These are phyloP conservation scores for Mrakia hoshinonis DNA, from an alignment of 768 basidiomycete species.

Conservation along the genomic window DNA sequence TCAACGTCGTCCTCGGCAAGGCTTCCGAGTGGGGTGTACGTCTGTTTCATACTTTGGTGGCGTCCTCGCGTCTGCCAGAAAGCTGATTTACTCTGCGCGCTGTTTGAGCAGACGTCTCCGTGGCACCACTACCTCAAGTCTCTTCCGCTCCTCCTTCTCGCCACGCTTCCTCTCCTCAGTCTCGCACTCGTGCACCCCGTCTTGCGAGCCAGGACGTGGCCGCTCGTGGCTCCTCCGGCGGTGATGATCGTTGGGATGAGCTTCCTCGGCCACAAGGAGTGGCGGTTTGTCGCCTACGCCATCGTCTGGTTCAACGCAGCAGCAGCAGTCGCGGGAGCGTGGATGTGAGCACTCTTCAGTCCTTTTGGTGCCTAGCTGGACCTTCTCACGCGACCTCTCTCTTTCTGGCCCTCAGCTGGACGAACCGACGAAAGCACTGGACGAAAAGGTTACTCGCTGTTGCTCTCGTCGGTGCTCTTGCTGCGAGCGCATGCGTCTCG, in stretches of 20 bases:
- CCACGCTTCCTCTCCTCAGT: conserved; percentile 54
- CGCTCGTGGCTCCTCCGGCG: conserved; percentile 48
- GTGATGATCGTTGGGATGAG: conserved; percentile 49
- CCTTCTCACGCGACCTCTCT: background rate
- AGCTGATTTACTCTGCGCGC: too few species aligned
- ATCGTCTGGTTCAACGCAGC: conserved; percentile 73
- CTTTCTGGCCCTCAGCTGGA: background rate
- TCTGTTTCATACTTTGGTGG: too few species aligned
- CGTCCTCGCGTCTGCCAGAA: too few species aligned
- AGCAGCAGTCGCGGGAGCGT: conserved; percentile 57
- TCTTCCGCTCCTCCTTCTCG: conserved; percentile 66
- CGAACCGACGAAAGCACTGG: background rate
- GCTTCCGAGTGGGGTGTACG: conserved; percentile 86
- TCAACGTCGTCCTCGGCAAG: conserved; percentile 81
- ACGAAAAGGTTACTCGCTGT: conserved; percentile 44
- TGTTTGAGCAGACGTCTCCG: conserved; percentile 55
- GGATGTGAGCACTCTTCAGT: conserved; percentile 50
- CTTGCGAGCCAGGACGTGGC: conserved; percentile 40
- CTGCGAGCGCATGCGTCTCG: conserved; percentile 52
- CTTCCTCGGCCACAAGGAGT: conserved; percentile 83
- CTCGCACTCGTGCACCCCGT: conserved; percentile 51
- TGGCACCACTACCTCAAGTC: conserved; percentile 56
- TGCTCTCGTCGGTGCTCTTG: conserved; percentile 47
- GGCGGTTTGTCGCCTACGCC: conserved; percentile 87
- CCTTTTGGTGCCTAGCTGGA: background rate